Base-by-base conservation (phyloP, 2,329 filamentous ascomycete species). In the Trichoderma sp. region DNA sequence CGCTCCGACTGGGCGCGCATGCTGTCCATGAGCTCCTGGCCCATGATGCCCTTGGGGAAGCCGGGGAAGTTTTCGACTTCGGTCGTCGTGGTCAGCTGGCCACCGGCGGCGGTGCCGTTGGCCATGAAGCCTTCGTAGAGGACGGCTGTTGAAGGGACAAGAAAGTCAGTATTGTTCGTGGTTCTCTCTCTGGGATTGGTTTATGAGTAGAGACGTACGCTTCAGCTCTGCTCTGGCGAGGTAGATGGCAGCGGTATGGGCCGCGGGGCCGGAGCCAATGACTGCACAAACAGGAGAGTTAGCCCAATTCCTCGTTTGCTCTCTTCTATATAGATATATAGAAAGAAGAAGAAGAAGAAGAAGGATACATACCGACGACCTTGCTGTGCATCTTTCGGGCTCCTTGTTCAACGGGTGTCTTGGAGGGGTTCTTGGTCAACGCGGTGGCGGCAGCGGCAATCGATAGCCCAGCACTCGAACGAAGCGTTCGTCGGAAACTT, bases 51-150 rank as follows among this genome's bases (percentile, higher is more conserved):
- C 75, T 92, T 88, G 76, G 92, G 91, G 84, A 98, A 99, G 59
- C 96, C 96, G 30, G 96, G 96, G 82, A 91, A 99, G 87, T 99
- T 99, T 85, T 99, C 96, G 70, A 99, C 90, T 74, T 99, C 96
- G 76, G 97, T 98, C 67, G 96, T 99, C 30, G 96, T 99, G 67
- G 96, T 99, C 74, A 99, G 87, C 86, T 99, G 96, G 69, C 96
- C 96, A 74, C 96, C 96, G 55, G 96, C 93, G 7, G 96, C 96
- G 76, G 96, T 97, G 77, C 95, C 96, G 78, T 97, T 96, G 76
- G 96, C 96, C 80, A 99, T 90, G 87, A 99, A 97, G 75, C 96
- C 96, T 84, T 99, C 96, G 80, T 98, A 99, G 74, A 99, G 86
- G 72, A 97, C 92, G 72, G 96, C 89, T 89, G n/a, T 10, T 71